phyloP scores from a whole-genome alignment of 2,329 filamentous ascomycete species.

The Xylaria polymorpha region DNA sequence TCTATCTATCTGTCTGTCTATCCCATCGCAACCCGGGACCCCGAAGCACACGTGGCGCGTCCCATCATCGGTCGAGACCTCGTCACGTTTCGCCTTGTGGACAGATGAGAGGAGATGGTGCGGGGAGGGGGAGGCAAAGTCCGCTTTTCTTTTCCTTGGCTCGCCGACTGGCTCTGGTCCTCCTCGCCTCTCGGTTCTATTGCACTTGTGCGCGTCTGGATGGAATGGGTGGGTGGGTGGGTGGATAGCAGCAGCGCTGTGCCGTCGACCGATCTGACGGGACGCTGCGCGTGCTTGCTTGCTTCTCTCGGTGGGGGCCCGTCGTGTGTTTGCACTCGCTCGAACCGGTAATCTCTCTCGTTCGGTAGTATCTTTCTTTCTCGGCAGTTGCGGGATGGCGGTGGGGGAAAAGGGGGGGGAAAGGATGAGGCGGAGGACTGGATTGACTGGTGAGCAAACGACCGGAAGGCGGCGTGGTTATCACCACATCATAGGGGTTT shows the following conservation, averaged over 20 bases:
- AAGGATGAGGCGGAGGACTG: neutral
- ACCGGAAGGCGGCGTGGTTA: neutral
- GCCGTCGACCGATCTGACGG: conserved; percentile 34
- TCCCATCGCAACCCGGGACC: neutral
- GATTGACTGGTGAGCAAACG: conserved; percentile 12
- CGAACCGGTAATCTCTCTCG: neutral
- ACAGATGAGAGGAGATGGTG: conserved; percentile 1
- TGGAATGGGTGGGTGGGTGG: neutral
- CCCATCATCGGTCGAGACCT: conserved; percentile 12
- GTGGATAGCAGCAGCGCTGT: neutral
- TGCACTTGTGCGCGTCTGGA: conserved; percentile 3
- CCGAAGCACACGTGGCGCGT: conserved; percentile 29
- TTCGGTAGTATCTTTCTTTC: neutral
- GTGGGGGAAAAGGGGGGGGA: neutral
- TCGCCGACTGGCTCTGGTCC: neutral
- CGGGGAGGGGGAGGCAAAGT: neutral
- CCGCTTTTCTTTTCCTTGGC: conserved; percentile 7
- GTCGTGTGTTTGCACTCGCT: conserved; percentile 29
- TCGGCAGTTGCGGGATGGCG: conserved; percentile 1
- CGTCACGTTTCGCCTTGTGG: conserved; percentile 2
- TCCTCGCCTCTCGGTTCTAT: neutral
- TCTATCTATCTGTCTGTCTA: neutral
- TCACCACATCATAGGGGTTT: conserved; percentile 3
- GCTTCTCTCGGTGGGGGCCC: conserved; percentile 26
- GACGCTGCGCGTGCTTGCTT: conserved; percentile 27